phyloP scores from a whole-genome alignment of 2,329 filamentous ascomycete species.

The Anisogramma anomala region DNA sequence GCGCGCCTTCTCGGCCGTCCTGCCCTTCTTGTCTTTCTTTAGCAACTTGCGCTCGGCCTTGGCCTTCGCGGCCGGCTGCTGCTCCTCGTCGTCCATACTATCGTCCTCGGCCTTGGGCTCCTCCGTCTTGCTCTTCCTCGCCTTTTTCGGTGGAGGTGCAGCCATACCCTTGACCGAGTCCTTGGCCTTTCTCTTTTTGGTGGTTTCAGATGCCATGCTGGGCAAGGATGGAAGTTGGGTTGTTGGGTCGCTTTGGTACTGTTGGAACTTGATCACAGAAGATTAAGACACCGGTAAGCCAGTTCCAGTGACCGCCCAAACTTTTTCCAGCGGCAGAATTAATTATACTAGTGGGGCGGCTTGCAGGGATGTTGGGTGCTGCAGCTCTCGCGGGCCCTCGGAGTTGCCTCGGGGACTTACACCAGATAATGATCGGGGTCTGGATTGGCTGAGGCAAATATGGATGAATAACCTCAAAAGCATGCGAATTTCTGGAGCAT shows the following conservation, averaged over 20 bases:
- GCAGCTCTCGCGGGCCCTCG: too few species aligned
- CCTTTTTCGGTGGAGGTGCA: slow-evolving; percentile 2
- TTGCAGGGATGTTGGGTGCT: background rate
- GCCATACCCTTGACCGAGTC: slow-evolving; percentile 19
- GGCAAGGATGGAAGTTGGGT: background rate
- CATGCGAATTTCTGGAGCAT: too few species aligned
- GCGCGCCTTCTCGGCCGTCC: slow-evolving; percentile 8
- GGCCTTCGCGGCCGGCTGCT: slow-evolving; percentile 20
- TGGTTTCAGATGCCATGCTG: slow-evolving; percentile 22
- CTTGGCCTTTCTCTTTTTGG: slow-evolving; percentile 28
- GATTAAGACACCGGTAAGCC: too few species aligned
- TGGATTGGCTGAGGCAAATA: too few species aligned
- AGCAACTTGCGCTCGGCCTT: slow-evolving; percentile 6
- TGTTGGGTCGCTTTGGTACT: too few species aligned
- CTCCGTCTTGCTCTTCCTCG: slow-evolving; percentile 1
- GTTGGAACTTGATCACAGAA: background rate
- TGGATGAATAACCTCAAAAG: too few species aligned
- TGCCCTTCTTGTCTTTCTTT: slow-evolving; percentile 15
- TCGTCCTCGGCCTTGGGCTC: slow-evolving; percentile 11
- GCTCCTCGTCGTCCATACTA: slow-evolving; percentile 8
- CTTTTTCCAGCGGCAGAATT: background rate
- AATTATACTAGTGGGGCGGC: background rate
- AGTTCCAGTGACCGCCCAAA: background rate
- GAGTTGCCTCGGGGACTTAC: background rate
- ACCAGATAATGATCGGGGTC: too few species aligned